Percentiles rank a stretch among this genome's conserved stretches.
phyloP scores from a whole-genome alignment of 768 basidiomycete genomes.

The Pisolithus tinctorius region DNA sequence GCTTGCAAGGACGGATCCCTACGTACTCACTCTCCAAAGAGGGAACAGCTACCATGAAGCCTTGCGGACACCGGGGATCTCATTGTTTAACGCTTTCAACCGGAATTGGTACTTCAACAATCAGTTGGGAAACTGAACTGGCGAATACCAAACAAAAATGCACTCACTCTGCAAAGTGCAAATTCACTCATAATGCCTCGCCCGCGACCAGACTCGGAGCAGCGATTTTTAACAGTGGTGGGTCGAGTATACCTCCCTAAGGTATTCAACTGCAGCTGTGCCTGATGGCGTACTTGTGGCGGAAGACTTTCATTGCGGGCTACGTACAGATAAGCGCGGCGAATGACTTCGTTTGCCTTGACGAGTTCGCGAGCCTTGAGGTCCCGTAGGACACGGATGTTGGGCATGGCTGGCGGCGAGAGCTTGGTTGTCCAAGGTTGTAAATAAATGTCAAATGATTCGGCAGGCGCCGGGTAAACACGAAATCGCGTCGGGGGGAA shows the following conservation, averaged over 20 bases:
- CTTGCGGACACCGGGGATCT: conserved; percentile 83
- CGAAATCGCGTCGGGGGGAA: not conserved
- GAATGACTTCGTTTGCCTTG: conserved; percentile 67
- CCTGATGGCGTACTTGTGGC: conserved; percentile 84
- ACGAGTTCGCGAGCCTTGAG: conserved; percentile 72
- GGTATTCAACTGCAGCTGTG: conserved; percentile 87
- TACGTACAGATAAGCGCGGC: conserved; percentile 88
- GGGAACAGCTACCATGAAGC: conserved; percentile 72
- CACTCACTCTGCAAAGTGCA: conserved; percentile 68
- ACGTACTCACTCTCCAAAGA: not conserved
- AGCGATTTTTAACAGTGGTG: conserved; percentile 86
- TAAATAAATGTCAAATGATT: too few species aligned
- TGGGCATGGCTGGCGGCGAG: conserved; percentile 27
- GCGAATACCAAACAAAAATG: not conserved
- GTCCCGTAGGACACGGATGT: conserved; percentile 61
- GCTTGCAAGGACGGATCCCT: not conserved
- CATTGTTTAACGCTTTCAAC: conserved; percentile 70
- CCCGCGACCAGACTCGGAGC: conserved; percentile 77
- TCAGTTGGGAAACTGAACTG: not conserved
- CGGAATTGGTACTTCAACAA: conserved; percentile 81
- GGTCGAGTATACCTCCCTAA: conserved; percentile 79
- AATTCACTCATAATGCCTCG: conserved; percentile 89
- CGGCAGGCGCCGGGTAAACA: conserved; percentile 1
- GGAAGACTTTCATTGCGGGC: conserved; percentile 89
- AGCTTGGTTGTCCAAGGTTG: not conserved